Evolutionary conservation across 331 rosid genomes (phyloP).

Genomic region (Dryas integrifolia): DNA sequence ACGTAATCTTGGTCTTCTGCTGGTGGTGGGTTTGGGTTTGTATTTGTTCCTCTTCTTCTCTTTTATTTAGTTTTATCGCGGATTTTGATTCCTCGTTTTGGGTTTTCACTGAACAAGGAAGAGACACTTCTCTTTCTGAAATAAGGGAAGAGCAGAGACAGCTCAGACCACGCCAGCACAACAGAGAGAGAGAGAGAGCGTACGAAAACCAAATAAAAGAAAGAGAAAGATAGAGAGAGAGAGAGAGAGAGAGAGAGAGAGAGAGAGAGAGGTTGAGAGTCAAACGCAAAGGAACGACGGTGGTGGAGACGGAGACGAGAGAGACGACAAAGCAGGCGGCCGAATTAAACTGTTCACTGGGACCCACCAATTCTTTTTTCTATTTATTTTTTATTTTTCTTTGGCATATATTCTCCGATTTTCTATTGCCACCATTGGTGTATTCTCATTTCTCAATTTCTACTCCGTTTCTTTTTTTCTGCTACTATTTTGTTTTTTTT

Average conservation of each 20-base stretch:
- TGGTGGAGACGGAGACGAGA: slow-evolving; percentile 60
- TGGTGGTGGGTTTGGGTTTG: background rate
- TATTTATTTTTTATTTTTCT: background rate
- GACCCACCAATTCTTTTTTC: slow-evolving; percentile 36
- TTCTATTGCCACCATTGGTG: background rate
- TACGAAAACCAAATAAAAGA: background rate
- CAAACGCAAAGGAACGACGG: slow-evolving; percentile 60
- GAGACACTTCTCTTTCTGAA: slow-evolving; percentile 36
- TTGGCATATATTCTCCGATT: background rate
- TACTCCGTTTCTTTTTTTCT: slow-evolving; percentile 3
- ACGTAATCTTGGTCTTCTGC: background rate
- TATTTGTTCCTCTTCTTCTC: background rate
- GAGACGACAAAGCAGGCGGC: slow-evolving; percentile 96
- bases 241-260: slow-evolving; percentile 17
- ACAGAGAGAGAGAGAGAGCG: slow-evolving; percentile 11
- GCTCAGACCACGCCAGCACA: slow-evolving; percentile 11
- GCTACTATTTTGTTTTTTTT: background rate
- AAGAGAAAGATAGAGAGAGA: slow-evolving; percentile 2
- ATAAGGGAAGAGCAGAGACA: slow-evolving; percentile 32
- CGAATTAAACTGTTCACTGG: slow-evolving; percentile 63
- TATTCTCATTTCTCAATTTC: background rate
- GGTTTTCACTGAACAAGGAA: slow-evolving; percentile 33
- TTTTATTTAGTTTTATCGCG: background rate
- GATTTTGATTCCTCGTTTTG: slow-evolving; percentile 48
- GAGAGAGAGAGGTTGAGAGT: slow-evolving; percentile 38